Percentiles rank a stretch among this genome's conserved stretches.
These are phyloP conservation scores for Trichoderma sp. DNA, from an alignment of 2,329 filamentous ascomycete species.

Conservation along the genomic window DNA sequence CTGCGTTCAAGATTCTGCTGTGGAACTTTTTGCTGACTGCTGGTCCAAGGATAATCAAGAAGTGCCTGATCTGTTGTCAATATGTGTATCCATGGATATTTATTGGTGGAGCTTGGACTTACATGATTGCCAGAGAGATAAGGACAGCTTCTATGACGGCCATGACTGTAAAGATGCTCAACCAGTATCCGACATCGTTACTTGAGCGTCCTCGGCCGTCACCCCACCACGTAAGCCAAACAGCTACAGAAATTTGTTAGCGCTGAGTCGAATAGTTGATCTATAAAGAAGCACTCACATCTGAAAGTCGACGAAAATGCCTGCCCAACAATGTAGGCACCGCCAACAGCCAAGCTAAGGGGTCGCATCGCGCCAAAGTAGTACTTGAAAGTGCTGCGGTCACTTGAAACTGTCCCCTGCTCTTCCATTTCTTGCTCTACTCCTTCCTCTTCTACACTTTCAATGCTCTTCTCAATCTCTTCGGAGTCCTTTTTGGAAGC, in stretches of 20 bases:
- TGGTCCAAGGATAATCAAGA: constrained; percentile 31
- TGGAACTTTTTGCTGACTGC: constrained; percentile 31
- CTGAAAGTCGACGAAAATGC: constrained; percentile 29
- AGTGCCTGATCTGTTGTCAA: constrained; percentile 27
- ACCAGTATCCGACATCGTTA: constrained; percentile 33
- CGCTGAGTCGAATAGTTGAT: not conserved
- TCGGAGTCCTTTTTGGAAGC: not conserved
- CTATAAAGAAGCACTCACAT: constrained; percentile 26
- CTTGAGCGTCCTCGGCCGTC: constrained; percentile 31
- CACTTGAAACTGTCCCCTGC: constrained; percentile 24
- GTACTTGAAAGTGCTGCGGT: constrained; percentile 33
- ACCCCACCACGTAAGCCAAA: constrained; percentile 38
- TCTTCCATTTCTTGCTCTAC: not conserved
- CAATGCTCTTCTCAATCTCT: not conserved
- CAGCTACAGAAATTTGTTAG: constrained; percentile 23
- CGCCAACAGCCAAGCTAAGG: constrained; percentile 27
- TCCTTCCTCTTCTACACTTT: not conserved
- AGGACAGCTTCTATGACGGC: constrained; percentile 30
- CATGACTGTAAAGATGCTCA: constrained; percentile 32
- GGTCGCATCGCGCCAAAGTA: constrained; percentile 31
- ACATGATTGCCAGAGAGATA: constrained; percentile 33
- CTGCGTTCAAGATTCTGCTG: constrained; percentile 28
- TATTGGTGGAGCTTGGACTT: not conserved
- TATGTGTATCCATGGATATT: too few relatives aligned
- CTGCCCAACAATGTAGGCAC: constrained; percentile 23